Conservation (phyloP, 306 rosid genomes). For the Cajanus cajan region DNA sequence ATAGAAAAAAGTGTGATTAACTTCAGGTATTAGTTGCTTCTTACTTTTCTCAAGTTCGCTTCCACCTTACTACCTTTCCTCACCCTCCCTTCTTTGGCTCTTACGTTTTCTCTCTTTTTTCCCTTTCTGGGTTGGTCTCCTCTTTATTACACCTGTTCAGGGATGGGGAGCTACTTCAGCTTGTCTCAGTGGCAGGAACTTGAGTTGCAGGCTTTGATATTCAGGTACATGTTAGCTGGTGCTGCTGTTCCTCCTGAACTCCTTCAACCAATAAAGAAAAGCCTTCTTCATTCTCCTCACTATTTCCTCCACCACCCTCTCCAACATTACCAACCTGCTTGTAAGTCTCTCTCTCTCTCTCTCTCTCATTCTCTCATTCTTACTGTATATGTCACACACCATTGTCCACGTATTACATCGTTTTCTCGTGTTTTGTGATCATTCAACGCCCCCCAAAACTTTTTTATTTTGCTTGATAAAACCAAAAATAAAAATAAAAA, state of each 20-base stretch:
- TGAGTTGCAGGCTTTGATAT: constrained; percentile 89
- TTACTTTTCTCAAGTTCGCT: constrained; percentile 31
- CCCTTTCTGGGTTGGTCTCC: neutral
- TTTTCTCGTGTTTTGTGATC: constrained; percentile 8
- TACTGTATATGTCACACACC: neutral
- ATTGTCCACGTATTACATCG: neutral
- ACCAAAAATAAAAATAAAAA: neutral
- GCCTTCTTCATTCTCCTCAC: constrained; percentile 54
- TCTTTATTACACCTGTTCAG: constrained; percentile 34
- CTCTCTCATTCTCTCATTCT: neutral
- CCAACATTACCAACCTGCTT: constrained; percentile 65
- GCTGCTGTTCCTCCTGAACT: constrained; percentile 88
- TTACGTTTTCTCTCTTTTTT: constrained; percentile 16
- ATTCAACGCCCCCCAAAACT: neutral
- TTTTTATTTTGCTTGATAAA: neutral
- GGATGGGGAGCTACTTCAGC: constrained; percentile 80
- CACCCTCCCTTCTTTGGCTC: neutral
- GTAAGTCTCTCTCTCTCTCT: constrained; percentile 45
- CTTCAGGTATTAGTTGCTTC: constrained; percentile 20
- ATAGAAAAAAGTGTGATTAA: constrained; percentile 21
- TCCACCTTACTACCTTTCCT: neutral
- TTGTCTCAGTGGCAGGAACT: constrained; percentile 93
- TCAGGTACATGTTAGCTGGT: constrained; percentile 84
- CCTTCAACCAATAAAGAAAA: constrained; percentile 84
- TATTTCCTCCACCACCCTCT: constrained; percentile 59